Conservation (phyloP, 306 rosid genomes). For the Calophaca sinica region DNA sequence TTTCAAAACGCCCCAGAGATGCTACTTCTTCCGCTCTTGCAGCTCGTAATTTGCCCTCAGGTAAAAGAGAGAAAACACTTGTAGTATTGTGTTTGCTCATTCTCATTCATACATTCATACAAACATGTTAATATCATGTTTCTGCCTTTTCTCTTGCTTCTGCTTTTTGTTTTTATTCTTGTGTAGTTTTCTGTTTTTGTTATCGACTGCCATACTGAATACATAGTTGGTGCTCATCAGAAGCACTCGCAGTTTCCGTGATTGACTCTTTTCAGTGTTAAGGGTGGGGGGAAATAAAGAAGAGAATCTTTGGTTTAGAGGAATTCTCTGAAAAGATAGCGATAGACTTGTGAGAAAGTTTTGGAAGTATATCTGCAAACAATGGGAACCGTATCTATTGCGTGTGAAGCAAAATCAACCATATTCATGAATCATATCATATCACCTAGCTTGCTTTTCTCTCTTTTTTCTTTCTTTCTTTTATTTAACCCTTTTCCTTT, state of each 20-base stretch:
- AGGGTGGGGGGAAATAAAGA: slow-evolving; percentile 23
- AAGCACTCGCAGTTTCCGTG: slow-evolving; percentile 45
- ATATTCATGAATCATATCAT: slow-evolving; percentile 41
- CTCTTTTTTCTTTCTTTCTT: too few relatives aligned
- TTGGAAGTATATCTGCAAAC: slow-evolving; percentile 52
- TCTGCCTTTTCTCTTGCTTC: too few relatives aligned
- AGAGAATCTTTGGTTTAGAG: slow-evolving; percentile 44
- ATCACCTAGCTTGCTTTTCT: not conserved
- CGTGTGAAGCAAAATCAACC: slow-evolving; percentile 57
- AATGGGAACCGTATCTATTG: slow-evolving; percentile 54
- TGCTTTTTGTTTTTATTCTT: slow-evolving; percentile 6
- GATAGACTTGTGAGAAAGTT: slow-evolving; percentile 46
- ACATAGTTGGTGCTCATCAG: slow-evolving; percentile 4
- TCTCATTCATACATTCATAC: too few relatives aligned
- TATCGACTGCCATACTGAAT: not conserved
- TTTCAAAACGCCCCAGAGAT: slow-evolving; percentile 22
- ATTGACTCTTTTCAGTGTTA: slow-evolving; percentile 40
- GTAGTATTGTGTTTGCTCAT: too few relatives aligned
- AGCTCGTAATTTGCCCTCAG: slow-evolving; percentile 58
- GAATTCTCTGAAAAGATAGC: slow-evolving; percentile 54
- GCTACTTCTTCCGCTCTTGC: slow-evolving; percentile 55
- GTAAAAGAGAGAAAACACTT: not conserved
- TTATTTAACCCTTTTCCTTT: slow-evolving; percentile 19
- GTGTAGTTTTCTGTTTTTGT: not conserved
- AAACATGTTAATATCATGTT: too few relatives aligned